phyloP scores from a whole-genome alignment of 2,329 filamentous ascomycete species.

The Colletotrichum plurivorum region DNA sequence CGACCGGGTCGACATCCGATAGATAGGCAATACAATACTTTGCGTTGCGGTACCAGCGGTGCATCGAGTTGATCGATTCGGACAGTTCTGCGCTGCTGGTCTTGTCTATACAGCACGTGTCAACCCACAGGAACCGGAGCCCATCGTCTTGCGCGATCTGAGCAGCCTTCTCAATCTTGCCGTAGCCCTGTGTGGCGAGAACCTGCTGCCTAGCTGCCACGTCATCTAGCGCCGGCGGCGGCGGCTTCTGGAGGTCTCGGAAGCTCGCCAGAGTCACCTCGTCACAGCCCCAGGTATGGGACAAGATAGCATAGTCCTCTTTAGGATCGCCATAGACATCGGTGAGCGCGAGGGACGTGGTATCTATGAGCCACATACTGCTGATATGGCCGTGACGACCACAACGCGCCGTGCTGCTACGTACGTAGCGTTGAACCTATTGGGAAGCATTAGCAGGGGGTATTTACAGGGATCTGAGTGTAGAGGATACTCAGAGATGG shows the following conservation, averaged over 20 bases:
- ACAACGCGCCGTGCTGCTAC: too few species aligned
- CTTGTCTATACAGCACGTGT: conserved; percentile 41
- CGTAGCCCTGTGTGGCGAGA: too few species aligned
- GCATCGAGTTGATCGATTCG: conserved; percentile 45
- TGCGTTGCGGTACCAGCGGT: conserved; percentile 41
- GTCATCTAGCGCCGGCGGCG: too few species aligned
- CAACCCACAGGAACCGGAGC: conserved; percentile 44
- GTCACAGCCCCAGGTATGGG: conserved; percentile 52
- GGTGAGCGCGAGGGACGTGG: conserved; percentile 40
- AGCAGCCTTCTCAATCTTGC: too few species aligned
- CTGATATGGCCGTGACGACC: too few species aligned
- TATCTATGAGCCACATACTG: conserved; percentile 49
- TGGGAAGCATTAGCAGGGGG: too few species aligned
- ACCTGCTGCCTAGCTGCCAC: too few species aligned
- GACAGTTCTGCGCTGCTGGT: conserved; percentile 31
- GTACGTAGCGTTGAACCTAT: too few species aligned
- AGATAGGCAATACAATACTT: conserved; percentile 43
- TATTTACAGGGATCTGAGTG: too few species aligned
- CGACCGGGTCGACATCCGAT: too few species aligned
- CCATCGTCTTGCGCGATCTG: not conserved
- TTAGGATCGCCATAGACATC: conserved; percentile 42
- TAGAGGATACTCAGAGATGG: too few species aligned
- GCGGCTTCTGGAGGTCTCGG: too few species aligned
- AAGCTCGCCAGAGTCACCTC: conserved; percentile 48
- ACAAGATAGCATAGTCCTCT: conserved; percentile 51